These are phyloP conservation scores for Dillenia turbinata DNA, from an alignment of 164 flowering plant genomes.

Conservation along the genomic window DNA sequence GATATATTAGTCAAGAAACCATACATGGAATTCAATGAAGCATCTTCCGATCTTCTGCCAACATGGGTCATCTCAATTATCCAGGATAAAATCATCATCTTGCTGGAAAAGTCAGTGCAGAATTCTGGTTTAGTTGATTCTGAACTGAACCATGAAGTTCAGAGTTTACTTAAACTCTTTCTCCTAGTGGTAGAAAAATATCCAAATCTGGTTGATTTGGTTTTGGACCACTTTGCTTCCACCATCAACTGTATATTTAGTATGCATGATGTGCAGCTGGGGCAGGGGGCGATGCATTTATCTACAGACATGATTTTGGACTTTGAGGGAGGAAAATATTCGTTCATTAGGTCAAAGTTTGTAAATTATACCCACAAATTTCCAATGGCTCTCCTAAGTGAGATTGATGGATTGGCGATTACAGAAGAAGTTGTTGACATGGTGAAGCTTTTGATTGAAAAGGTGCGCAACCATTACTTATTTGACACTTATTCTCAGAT, in stretches of 20 bases:
- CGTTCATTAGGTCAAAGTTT: conserved; percentile 25
- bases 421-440: conserved; percentile 26
- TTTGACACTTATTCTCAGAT: conserved; percentile 27
- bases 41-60: conserved; percentile 17
- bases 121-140: conserved; percentile 12
- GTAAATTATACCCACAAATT: conserved; percentile 32
- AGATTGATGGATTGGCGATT: conserved; percentile 28
- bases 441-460: conserved; percentile 31
- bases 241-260: conserved; percentile 26
- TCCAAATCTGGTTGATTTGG: conserved; percentile 29
- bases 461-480: conserved; percentile 19
- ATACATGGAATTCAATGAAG: conserved; percentile 19
- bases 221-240: conserved; percentile 35
- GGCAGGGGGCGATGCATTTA: conserved; percentile 3
- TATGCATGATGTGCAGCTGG: conserved; percentile 7
- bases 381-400: conserved; percentile 30
- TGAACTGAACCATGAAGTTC: conserved; percentile 28
- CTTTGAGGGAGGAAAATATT: conserved; percentile 13
- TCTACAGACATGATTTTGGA: conserved; percentile 9
- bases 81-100: conserved; percentile 32
- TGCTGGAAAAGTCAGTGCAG: conserved; percentile 19
- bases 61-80: conserved; percentile 30
- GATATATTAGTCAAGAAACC: conserved; percentile 28
- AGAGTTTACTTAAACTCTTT: conserved; percentile 33
- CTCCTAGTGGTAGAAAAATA: conserved; percentile 32